Conservation (phyloP, 2,329 filamentous ascomycete species). For the Ascochyta rabiei region DNA sequence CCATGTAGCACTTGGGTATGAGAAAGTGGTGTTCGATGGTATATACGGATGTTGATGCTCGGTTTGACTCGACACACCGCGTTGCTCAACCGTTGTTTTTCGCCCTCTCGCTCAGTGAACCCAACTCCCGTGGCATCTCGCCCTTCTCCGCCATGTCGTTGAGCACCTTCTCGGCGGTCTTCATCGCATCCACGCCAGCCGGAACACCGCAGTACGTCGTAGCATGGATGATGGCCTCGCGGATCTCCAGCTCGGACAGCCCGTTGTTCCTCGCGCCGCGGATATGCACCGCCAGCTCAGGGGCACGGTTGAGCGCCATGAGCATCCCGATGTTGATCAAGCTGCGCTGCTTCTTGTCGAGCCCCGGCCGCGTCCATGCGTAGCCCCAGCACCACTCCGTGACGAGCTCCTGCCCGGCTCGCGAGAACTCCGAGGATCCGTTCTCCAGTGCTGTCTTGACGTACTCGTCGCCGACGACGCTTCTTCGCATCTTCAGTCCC, state of each 20-base stretch:
- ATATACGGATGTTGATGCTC: too few relatives aligned
- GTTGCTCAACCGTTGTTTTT: constrained; percentile 12
- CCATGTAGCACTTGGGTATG: too few relatives aligned
- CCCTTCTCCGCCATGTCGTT: constrained; percentile 58
- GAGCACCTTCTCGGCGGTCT: constrained; percentile 58
- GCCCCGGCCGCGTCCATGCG: constrained; percentile 67
- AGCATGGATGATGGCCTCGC: constrained; percentile 62
- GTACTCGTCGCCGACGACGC: constrained; percentile 66
- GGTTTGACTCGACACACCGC: too few relatives aligned
- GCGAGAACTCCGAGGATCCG: constrained; percentile 63
- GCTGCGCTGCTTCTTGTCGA: constrained; percentile 65
- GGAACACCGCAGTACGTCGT: constrained; percentile 61
- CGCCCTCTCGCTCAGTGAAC: constrained; percentile 37
- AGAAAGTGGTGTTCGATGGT: too few relatives aligned
- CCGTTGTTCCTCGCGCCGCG: constrained; percentile 69
- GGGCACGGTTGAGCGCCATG: constrained; percentile 64
- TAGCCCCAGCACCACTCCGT: constrained; percentile 70
- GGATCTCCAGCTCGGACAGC: constrained; percentile 65
- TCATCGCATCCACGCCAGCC: constrained; percentile 61
- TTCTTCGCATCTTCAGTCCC: constrained; percentile 64
- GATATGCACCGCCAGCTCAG: constrained; percentile 67
- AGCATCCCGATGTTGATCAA: constrained; percentile 71
- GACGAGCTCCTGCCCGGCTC: constrained; percentile 66
- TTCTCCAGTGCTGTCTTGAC: constrained; percentile 64
- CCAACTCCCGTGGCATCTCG: constrained; percentile 46